Percentiles rank a stretch among this genome's conserved stretches.
Conservation (phyloP, 2,329 filamentous ascomycete genomes). For the Aspergillus quadricinctus region DNA sequence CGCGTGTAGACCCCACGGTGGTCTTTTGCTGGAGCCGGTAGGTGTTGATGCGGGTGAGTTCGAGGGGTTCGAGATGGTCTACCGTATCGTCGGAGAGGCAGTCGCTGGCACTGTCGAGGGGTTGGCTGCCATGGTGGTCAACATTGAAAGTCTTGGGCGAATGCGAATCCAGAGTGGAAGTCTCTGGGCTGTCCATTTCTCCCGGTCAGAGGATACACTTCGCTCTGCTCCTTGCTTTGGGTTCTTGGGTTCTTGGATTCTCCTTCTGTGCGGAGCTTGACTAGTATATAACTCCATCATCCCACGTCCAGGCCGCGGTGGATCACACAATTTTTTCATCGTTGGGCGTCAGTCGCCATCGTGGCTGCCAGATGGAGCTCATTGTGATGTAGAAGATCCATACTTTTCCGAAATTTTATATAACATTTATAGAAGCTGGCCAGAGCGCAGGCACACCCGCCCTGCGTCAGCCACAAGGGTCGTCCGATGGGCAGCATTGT, state of each 20-base stretch:
- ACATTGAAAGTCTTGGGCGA: neutral
- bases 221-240: neutral
- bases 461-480: neutral
- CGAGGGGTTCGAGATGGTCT: slow-evolving; percentile 15
- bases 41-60: slow-evolving; percentile 19
- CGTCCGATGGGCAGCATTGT: neutral
- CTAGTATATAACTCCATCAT: neutral
- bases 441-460: neutral
- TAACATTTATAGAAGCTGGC: neutral
- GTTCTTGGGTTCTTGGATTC: neutral
- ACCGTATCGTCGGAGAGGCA: slow-evolving; percentile 8
- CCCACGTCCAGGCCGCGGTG: neutral
- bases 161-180: neutral
- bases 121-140: neutral
- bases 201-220: neutral
- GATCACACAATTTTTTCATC: neutral
- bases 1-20: slow-evolving; percentile 18
- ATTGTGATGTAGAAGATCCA: neutral
- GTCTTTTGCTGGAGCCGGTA: slow-evolving; percentile 18
- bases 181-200: neutral
- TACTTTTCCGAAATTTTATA: neutral
- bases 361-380: neutral
- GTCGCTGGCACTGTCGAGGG: slow-evolving; percentile 6
- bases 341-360: neutral
- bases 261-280: neutral